Evolutionary conservation across 257 asterid species (phyloP).

Genomic region (Rhazya stricta): DNA sequence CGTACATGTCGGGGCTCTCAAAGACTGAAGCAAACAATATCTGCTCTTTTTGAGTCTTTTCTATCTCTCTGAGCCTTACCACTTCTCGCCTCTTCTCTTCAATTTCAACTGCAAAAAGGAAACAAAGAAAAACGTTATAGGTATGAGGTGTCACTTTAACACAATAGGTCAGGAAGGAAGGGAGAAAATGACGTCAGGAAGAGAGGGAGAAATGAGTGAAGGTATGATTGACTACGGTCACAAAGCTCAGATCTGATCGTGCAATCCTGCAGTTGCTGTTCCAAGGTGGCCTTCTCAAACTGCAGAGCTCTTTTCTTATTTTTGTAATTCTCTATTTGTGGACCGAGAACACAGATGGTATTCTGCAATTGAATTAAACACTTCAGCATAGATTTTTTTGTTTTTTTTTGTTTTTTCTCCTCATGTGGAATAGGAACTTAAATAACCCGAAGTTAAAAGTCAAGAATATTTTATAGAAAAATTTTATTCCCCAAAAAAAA

Average conservation of each 20-base stretch:
- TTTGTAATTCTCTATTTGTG: constrained; percentile 4
- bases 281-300: constrained; percentile 12
- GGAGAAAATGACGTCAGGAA: background rate
- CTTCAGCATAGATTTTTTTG: background rate
- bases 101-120: background rate
- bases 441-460: background rate
- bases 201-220: background rate
- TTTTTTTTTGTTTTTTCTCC: background rate
- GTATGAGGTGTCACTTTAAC: background rate
- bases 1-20: background rate
- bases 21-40: background rate
- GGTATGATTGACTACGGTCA: constrained; percentile 1
- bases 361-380: constrained; percentile 13
- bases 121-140: background rate
- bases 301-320: background rate
- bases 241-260: background rate
- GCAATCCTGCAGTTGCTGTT: constrained; percentile 4
- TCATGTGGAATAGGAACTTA: too few relatives aligned
- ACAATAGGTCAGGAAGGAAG: background rate
- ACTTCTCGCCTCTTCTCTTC: constrained; percentile 6
- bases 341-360: background rate
- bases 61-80: background rate
- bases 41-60: background rate
- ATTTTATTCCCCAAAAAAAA: background rate
- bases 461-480: too few relatives aligned